Evolutionary conservation across 192 early-diverging fungal species (phyloP), one percentile per base, ranked within the genome.

Genomic region (Coemansia umbellata): DNA sequence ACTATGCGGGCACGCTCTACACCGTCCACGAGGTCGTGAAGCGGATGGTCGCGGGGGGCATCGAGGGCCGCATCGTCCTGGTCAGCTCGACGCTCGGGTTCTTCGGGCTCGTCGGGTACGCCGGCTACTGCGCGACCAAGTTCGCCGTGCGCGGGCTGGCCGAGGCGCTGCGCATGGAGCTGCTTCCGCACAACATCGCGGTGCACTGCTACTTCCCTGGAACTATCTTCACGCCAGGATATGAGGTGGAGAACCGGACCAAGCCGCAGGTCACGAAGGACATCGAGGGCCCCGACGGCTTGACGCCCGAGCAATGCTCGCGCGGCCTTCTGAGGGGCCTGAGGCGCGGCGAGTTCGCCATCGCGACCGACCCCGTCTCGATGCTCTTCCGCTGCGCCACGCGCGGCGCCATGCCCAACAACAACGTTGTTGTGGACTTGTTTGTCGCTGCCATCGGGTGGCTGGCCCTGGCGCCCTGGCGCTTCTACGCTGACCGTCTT

Each of bases 121-220:
- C 72, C 32, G 75, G 74, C 10, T 91, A 91, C 55, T 57, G 79
- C 5, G 84, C 86, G 13, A 78, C 84, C n/a, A 91, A 91, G 47
- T 84, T 74, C 51, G 88, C 88, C 22, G 50, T 91, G 6, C 83
- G 85, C 33, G 87, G 87, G 28, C 61, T 91, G 45, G 83, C 84
- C 4, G 88, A 91, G 58, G 69, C 78, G 0, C 60, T 91, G 17
- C 78, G 87, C 2, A 77, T 81, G 35, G 88, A 91, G 56, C 60
- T 87, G 28, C 60, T 69, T 37, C 65, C 79, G 27, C 84, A 91
- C 55, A 69, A 50, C 4, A 88, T 91, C 57, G 53, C 57, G 23
- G 77, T 84, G 9, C 85, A 88, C 41, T 84, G 85, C 55, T 90
- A 83, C 50, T 87, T 82, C 47, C 84, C 88, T 0, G 88, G 85